Evolutionary conservation across 345 rosid species (phyloP).

Genomic region (Clausena lansium): DNA sequence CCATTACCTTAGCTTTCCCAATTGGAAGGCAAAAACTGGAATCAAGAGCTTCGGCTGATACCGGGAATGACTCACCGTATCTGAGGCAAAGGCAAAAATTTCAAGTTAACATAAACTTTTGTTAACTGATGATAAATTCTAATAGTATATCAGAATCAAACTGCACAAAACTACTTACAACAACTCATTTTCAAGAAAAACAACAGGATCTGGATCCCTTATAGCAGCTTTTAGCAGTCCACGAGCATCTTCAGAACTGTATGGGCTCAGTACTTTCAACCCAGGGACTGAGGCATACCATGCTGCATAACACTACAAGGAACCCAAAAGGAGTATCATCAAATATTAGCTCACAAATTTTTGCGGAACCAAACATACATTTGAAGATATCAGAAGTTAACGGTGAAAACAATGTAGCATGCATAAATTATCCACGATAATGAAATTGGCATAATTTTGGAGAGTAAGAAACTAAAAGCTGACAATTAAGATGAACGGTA

Average conservation of each 20-base stretch:
- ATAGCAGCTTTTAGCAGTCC: slow-evolving; percentile 94
- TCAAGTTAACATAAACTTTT: neutral
- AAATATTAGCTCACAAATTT: neutral
- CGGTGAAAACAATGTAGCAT: neutral
- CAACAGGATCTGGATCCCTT: slow-evolving; percentile 95
- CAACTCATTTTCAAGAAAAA: slow-evolving; percentile 93
- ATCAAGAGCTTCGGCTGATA: slow-evolving; percentile 86
- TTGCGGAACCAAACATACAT: neutral
- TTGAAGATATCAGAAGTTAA: neutral
- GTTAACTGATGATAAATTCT: neutral
- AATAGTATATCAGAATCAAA: neutral
- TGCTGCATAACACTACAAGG: slow-evolving; percentile 82
- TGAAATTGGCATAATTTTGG: neutral
- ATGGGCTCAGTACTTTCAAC: slow-evolving; percentile 78
- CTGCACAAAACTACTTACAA: slow-evolving; percentile 48
- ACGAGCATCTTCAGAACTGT: slow-evolving; percentile 88
- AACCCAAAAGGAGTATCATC: slow-evolving; percentile 3
- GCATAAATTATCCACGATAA: neutral
- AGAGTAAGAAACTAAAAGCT: neutral
- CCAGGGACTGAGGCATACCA: slow-evolving; percentile 94
- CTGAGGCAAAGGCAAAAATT: slow-evolving; percentile 33
- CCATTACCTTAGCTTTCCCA: slow-evolving; percentile 85
- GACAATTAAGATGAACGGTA: neutral
- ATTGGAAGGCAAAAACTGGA: slow-evolving; percentile 93
- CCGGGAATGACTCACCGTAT: slow-evolving; percentile 89